Conservation (phyloP, 1,284 basidiomycete species). For the Cryptococcus sp. region DNA sequence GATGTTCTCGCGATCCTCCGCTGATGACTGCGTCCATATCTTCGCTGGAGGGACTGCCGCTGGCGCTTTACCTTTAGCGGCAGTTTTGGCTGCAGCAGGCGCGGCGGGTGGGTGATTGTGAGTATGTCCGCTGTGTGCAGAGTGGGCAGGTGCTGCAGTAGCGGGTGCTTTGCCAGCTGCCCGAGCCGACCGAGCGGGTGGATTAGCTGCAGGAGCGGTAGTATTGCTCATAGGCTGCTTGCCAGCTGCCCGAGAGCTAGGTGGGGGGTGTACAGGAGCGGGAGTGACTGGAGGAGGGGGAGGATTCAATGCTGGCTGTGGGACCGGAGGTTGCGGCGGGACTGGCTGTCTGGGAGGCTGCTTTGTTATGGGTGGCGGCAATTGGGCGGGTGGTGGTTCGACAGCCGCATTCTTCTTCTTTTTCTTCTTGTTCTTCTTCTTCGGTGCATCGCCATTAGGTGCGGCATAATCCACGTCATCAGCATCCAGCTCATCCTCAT, state of each 20-base stretch:
- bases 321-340: constrained; percentile 24
- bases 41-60: constrained; percentile 52
- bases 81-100: constrained; percentile 26
- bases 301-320: constrained; percentile 37
- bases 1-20: constrained; percentile 92
- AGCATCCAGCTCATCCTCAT: constrained; percentile 50
- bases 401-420: constrained; percentile 55
- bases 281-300: constrained; percentile 47
- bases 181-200: constrained; percentile 54
- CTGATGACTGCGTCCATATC: constrained; percentile 84
- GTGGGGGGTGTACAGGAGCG: constrained; percentile 54
- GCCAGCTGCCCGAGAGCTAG: constrained; percentile 71
- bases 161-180: constrained; percentile 56
- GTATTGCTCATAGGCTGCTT: constrained; percentile 71
- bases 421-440: constrained; percentile 60
- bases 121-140: constrained; percentile 58
- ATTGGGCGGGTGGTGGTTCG: constrained; percentile 39
- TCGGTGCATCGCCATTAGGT: constrained; percentile 48
- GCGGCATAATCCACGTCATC: constrained; percentile 34
- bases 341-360: constrained; percentile 30
- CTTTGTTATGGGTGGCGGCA: constrained; percentile 23
- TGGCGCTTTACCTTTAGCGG: constrained; percentile 44
- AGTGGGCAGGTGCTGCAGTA: constrained; percentile 63
- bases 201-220: constrained; percentile 41
- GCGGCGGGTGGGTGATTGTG: constrained; percentile 54